Base-by-base conservation (phyloP, 495 filamentous ascomycete species). In the Xylaria bambusicola region DNA sequence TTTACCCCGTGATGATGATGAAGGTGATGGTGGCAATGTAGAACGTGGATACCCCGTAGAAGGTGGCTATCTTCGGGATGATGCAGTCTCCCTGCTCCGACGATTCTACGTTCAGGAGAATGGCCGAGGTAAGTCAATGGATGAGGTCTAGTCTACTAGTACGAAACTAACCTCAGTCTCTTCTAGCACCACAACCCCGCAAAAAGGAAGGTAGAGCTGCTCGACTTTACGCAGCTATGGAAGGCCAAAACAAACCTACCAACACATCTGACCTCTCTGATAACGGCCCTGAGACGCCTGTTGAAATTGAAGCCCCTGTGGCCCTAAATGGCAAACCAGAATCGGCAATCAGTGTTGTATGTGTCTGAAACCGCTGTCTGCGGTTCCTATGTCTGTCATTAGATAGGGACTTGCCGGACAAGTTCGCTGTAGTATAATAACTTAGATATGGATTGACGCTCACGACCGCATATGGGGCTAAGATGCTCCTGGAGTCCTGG, bases 71-170 rank as follows among this genome's bases (percentile, higher is more conserved):
- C 89, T 90, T 64, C 82, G 88, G 15, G 86, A 94, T 62, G 91
- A 97, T 65, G 92, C 93, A 0, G 92, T 98, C 62, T 92, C 93
- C 74, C 67, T 97, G 60, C 78, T 98, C 59, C 82, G 95, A 55
- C 86, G 91, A 55, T 98, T 98, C 71, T 98, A 98, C 70, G 87
- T 97, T 15, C 95, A 98, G 76, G 91, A 98, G 71, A 98, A 98
- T 72, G 88, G 86, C 47, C 87, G 91, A 79, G 90, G 89, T 89
- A 74, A 58, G 71, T 60, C 27, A 6, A 2, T 13, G n/a, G 46
- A 24, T 13, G n/a, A 6, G 26, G 9, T 52, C 24, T 9, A 21
- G 29, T 35, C 15, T 20, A 7, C 20, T 4, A 17, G 13, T 38
- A 38, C 18, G 13, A 42, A 47, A 45, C 58, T 66, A 61, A 66